Evolutionary conservation across 768 basidiomycete species (phyloP).

Genomic region (Boletus vinaceobasis): DNA sequence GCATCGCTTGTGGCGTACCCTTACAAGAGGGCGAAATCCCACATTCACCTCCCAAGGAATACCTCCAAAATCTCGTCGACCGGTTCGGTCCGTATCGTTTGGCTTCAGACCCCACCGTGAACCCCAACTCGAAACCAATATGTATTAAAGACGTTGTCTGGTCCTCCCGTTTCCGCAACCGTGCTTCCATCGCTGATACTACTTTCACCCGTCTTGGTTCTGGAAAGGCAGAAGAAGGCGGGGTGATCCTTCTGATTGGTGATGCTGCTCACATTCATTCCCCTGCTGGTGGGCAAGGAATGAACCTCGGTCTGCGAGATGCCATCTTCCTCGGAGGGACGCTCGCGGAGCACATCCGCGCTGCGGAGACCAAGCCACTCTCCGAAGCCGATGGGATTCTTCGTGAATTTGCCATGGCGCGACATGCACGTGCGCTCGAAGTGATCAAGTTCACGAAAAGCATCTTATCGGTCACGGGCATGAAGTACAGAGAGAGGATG

Average conservation of each 20-base stretch:
- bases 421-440: constrained; percentile 39
- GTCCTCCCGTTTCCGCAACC: constrained; percentile 47
- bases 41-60: constrained; percentile 35
- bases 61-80: constrained; percentile 44
- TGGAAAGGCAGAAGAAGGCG: constrained; percentile 16
- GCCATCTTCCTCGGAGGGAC: constrained; percentile 45
- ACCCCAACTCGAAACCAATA: constrained; percentile 27
- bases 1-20: constrained; percentile 42
- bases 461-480: constrained; percentile 23
- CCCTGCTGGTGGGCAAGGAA: constrained; percentile 53
- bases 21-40: constrained; percentile 34
- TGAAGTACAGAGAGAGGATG: no score
- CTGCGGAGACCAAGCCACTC: constrained; percentile 2
- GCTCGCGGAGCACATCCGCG: constrained; percentile 35
- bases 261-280: constrained; percentile 56
- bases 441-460: constrained; percentile 42
- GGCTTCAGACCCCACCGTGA: constrained; percentile 35
- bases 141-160: constrained; percentile 38
- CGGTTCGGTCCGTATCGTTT: constrained; percentile 35
- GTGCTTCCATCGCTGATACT: constrained; percentile 41
- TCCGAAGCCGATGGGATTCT: constrained; percentile 32
- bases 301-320: constrained; percentile 59
- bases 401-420: constrained; percentile 32
- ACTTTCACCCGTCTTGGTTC: constrained; percentile 32
- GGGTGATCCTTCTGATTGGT: constrained; percentile 32